These are phyloP conservation scores for Calendula officinalis DNA, from an alignment of 129 eudicot species.

Conservation along the genomic window DNA sequence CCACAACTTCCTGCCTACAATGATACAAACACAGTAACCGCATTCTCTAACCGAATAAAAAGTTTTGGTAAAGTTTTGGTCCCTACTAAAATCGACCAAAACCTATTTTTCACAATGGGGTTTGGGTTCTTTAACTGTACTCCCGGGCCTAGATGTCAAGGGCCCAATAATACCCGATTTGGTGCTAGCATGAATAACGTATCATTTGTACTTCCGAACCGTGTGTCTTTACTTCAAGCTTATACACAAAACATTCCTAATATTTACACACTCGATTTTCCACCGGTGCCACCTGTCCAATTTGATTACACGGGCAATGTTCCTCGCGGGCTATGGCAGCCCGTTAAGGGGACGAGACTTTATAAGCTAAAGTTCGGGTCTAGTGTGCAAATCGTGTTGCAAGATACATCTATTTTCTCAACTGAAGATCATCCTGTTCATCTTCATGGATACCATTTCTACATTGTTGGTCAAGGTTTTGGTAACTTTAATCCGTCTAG, in stretches of 20 bases:
- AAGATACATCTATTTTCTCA: conserved; percentile 1
- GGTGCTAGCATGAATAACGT: conserved; percentile 68
- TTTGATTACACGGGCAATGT: conserved; percentile 68
- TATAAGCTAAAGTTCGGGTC: conserved; percentile 49
- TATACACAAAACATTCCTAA: conserved; percentile 45
- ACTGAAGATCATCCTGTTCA: conserved; percentile 11
- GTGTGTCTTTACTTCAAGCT: conserved; percentile 50
- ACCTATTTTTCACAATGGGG: conserved; percentile 47
- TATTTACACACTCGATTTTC: conserved; percentile 52
- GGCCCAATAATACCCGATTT: conserved; percentile 58
- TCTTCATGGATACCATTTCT: conserved; percentile 11
- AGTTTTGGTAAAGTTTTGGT: conserved; percentile 38
- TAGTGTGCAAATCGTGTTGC: conserved; percentile 12
- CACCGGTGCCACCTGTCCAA: conserved; percentile 43
- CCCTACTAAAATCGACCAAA: conserved; percentile 42
- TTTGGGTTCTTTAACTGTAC: conserved; percentile 49
- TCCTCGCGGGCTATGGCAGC: conserved; percentile 52
- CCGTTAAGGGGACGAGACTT: conserved; percentile 41
- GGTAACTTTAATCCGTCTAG: conserved; percentile 5
- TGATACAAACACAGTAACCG: conserved; percentile 48
- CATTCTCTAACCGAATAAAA: conserved; percentile 40
- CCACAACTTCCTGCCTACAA: conserved; percentile 57
- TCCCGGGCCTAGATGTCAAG: conserved; percentile 61
- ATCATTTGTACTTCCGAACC: conserved; percentile 47
- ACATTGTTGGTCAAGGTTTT: conserved; percentile 8